Evolutionary conservation across 2,329 filamentous ascomycete species (phyloP), one percentile per base, ranked within the genome.

Genomic region (Didymella glomerata): DNA sequence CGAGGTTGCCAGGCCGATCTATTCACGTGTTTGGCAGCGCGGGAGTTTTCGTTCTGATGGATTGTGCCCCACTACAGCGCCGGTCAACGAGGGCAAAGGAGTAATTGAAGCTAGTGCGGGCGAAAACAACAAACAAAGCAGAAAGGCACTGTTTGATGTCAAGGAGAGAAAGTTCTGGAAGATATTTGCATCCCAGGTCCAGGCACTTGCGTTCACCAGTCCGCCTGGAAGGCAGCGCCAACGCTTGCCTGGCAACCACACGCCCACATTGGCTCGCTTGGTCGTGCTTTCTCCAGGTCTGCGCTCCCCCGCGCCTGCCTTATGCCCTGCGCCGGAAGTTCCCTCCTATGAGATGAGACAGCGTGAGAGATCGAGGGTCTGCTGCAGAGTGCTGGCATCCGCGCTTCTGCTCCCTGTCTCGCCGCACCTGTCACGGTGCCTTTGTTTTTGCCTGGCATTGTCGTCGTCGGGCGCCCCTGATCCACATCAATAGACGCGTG

Each of bases 1-100:
- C 68, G 70, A 75, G 64, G 70, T 70, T 68, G 68, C 59, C 68
- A 75, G 67, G 70, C 68, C 69, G 70, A 71, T 74, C 65, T 73
- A 70, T 60, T 60, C 57, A 60, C 57, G 57, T 60, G 57, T 60
- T 60, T 60, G 57, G 57, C 51, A 44, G 57, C 74, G 77, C 75
- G 75, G 76, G 75, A 73, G 73, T 70, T 69, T 68, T 67, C 63
- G 62, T 71, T 66, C 50, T 60, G 60, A 65, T 65, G 66, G 63
- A 65, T 69, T 67, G 63, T 73, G 72, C 70, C 71, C 71, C 72
- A 71, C 72, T 64, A 68, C 52, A 44, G 57, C 61, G 49, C 60
- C 60, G 62, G 63, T 52, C 58, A 55, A 57, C 59, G 54, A 61
- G 53, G 53, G 57, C 53, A 59, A 55, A 62, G 51, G 58, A 48